Percentiles rank a stretch among this genome's conserved stretches.
Evolutionary conservation across 2,329 filamentous ascomycete species (phyloP).

Genomic region (Colletotrichum neosansevieriae): DNA sequence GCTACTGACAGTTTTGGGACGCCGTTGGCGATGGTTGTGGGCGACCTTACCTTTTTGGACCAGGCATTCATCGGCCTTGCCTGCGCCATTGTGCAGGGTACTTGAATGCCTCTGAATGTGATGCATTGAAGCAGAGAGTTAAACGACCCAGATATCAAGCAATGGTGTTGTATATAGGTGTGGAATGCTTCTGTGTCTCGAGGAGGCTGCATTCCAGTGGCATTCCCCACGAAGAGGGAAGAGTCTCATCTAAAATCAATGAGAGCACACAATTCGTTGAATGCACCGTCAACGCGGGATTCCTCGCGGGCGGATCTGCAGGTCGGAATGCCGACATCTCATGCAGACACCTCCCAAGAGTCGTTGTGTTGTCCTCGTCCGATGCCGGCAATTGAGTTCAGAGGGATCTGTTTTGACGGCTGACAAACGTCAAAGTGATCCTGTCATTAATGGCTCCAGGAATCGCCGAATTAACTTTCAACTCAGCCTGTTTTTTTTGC

Average conservation of each 20-base stretch:
- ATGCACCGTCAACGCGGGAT: too few species aligned
- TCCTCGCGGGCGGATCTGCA: not conserved
- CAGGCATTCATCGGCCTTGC: not conserved
- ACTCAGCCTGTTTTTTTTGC: not conserved
- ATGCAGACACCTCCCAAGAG: not conserved
- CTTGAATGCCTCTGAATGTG: not conserved
- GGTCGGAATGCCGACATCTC: not conserved
- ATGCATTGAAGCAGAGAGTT: not conserved
- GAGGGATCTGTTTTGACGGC: not conserved
- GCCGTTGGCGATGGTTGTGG: constrained; percentile 16
- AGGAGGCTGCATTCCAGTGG: too few species aligned
- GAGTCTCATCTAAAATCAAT: too few species aligned
- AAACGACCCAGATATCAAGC: too few species aligned
- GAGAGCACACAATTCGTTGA: too few species aligned
- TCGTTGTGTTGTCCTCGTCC: not conserved
- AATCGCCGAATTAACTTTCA: not conserved
- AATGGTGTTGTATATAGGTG: too few species aligned
- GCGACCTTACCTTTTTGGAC: constrained; percentile 20
- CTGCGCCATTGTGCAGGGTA: not conserved
- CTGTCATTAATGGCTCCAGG: not conserved
- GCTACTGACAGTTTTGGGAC: constrained; percentile 20
- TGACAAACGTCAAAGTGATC: constrained; percentile 9
- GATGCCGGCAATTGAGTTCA: constrained; percentile 10
- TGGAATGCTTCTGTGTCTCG: too few species aligned
- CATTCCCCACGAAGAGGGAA: too few species aligned